Evolutionary conservation across 257 asterid genomes (phyloP).

Genomic region (Nicotiana otophora): DNA sequence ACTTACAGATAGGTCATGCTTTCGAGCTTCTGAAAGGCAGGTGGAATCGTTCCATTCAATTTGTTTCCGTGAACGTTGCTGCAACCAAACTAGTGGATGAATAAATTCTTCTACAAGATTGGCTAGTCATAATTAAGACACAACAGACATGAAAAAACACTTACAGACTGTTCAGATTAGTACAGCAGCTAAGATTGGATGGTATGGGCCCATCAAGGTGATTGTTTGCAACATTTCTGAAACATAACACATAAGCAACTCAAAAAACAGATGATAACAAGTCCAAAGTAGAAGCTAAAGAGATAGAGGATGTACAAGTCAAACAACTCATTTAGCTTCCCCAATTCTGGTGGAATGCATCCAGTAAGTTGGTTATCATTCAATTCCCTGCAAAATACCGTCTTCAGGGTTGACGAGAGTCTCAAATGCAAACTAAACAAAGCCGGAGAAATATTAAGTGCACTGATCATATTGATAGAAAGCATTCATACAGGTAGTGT

Average conservation of each 20-base stretch:
- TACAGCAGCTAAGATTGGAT: slow-evolving; percentile 88
- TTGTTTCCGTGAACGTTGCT: slow-evolving; percentile 84
- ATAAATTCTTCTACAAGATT: background rate
- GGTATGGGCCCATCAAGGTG: slow-evolving; percentile 76
- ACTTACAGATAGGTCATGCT: slow-evolving; percentile 96
- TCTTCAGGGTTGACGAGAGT: background rate
- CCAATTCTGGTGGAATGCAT: slow-evolving; percentile 79
- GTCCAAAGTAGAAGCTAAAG: background rate
- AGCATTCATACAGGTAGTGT: slow-evolving; percentile 61
- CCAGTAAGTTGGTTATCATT: slow-evolving; percentile 81
- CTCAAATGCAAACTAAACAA: background rate
- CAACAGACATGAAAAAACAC: slow-evolving; percentile 13
- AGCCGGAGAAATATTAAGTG: background rate
- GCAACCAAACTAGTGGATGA: slow-evolving; percentile 14
- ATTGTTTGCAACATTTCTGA: slow-evolving; percentile 92
- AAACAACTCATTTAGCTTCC: slow-evolving; percentile 83
- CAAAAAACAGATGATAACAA: background rate
- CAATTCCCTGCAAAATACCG: slow-evolving; percentile 50
- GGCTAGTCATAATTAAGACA: background rate
- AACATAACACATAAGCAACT: slow-evolving; percentile 3
- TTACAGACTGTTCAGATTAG: slow-evolving; percentile 95
- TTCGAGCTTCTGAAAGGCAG: slow-evolving; percentile 69
- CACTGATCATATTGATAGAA: background rate
- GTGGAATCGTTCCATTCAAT: slow-evolving; percentile 74
- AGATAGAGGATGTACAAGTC: slow-evolving; percentile 53